Conservation (phyloP, 1,284 basidiomycete species). For the Lignosus rhinocerotis region DNA sequence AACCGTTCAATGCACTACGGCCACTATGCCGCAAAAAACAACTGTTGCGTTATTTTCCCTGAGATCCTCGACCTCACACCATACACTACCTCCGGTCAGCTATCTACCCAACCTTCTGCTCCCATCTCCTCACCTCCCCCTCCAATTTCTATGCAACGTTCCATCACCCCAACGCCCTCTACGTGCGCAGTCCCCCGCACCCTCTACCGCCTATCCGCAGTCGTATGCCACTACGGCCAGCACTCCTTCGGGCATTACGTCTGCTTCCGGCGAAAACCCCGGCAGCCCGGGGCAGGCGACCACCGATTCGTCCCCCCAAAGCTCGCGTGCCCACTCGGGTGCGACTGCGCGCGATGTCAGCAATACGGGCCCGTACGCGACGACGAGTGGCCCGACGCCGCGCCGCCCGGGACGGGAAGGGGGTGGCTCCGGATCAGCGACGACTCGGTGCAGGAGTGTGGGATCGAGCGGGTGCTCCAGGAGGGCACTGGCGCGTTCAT, state of each 20-base stretch:
- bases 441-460: slow-evolving; percentile 78
- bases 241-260: slow-evolving; percentile 93
- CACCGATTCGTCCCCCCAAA: slow-evolving; percentile 46
- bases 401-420: slow-evolving; percentile 39
- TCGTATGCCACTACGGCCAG: slow-evolving; percentile 88
- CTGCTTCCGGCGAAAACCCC: slow-evolving; percentile 83
- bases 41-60: slow-evolving; percentile 76
- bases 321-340: slow-evolving; percentile 48
- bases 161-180: slow-evolving; percentile 56
- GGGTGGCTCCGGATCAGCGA: slow-evolving; percentile 89
- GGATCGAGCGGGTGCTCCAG: slow-evolving; percentile 70
- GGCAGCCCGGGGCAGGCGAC: slow-evolving; percentile 34
- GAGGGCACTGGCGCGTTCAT: slow-evolving; percentile 81
- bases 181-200: slow-evolving; percentile 52
- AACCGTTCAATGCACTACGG: slow-evolving; percentile 84
- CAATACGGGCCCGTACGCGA: slow-evolving; percentile 45
- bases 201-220: slow-evolving; percentile 78
- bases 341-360: slow-evolving; percentile 45
- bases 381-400: slow-evolving; percentile 20
- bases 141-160: slow-evolving; percentile 38
- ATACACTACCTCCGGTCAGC: slow-evolving; percentile 75
- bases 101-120: slow-evolving; percentile 66
- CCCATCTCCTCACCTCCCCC: slow-evolving; percentile 60
- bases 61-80: slow-evolving; percentile 85
- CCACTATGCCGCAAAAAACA: slow-evolving; percentile 79